Percentiles rank a stretch among this genome's conserved stretches.
Conservation (phyloP, 2,329 filamentous ascomycete genomes). For the Penicillium polonicum region DNA sequence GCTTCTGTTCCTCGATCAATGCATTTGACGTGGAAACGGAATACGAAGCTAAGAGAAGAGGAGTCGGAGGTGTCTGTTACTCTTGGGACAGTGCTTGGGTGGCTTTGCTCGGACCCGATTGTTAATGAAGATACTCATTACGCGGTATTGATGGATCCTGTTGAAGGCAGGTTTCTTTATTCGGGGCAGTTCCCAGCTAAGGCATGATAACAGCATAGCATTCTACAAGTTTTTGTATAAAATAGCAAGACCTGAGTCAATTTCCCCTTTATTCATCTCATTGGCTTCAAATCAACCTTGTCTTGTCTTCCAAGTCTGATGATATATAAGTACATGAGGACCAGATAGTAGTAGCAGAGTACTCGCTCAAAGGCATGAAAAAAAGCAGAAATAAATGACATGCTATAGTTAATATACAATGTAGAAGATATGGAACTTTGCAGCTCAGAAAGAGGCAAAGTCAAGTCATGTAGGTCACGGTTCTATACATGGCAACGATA, state of each 20-base stretch:
- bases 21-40: slow-evolving; percentile 9
- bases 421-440: slow-evolving; percentile 4
- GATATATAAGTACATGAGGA: slow-evolving; percentile 11
- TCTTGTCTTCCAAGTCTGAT: background rate
- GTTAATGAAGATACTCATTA: slow-evolving; percentile 61
- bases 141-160: slow-evolving; percentile 57
- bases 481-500: background rate
- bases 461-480: background rate
- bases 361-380: background rate
- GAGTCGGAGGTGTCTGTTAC: slow-evolving; percentile 26
- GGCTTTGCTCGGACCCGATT: slow-evolving; percentile 54
- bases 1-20: slow-evolving; percentile 14
- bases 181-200: slow-evolving; percentile 28
- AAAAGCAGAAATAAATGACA: background rate
- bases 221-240: background rate
- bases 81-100: slow-evolving; percentile 43
- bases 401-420: background rate
- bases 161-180: slow-evolving; percentile 50
- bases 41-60: slow-evolving; percentile 1
- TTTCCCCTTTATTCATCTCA: background rate
- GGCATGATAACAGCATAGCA: background rate
- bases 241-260: background rate
- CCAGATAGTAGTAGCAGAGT: background rate
- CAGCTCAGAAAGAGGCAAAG: background rate
- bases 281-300: background rate